Conservation (phyloP, 1,284 basidiomycete genomes). For the Irpex rosettiformis region DNA sequence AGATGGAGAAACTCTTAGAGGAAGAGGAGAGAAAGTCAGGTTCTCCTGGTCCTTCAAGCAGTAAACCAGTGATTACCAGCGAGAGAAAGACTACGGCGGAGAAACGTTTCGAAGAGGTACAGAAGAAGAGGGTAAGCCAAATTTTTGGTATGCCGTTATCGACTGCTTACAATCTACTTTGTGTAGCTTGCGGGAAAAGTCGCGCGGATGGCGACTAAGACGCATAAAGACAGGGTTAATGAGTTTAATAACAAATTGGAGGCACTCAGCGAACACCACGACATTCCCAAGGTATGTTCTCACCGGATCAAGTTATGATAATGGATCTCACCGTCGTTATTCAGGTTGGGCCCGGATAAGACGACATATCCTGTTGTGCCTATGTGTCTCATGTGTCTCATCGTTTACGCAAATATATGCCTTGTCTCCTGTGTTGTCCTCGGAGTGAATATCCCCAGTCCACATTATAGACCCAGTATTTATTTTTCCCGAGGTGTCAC, state of each 20-base stretch:
- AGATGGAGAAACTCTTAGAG: slow-evolving; percentile 40
- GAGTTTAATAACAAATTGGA: slow-evolving; percentile 92
- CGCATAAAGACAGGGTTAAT: slow-evolving; percentile 94
- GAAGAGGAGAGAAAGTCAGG: slow-evolving; percentile 38
- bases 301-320: slow-evolving; percentile 23
- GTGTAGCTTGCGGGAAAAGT: slow-evolving; percentile 77
- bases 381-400: not conserved
- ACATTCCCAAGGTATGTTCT: slow-evolving; percentile 81
- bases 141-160: not conserved
- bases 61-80: slow-evolving; percentile 41
- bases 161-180: not conserved
- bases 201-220: slow-evolving; percentile 77
- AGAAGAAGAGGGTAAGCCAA: slow-evolving; percentile 72
- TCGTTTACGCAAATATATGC: not conserved
- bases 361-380: slow-evolving; percentile 18
- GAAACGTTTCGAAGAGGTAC: slow-evolving; percentile 83
- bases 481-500: not conserved
- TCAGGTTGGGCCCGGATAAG: slow-evolving; percentile 77
- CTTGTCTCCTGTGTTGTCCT: not conserved
- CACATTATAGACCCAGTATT: not conserved
- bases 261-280: slow-evolving; percentile 87
- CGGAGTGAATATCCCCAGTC: slow-evolving; percentile 10
- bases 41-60: slow-evolving; percentile 50
- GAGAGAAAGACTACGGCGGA: slow-evolving; percentile 86
- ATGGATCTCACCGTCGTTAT: slow-evolving; percentile 11